phyloP scores from a whole-genome alignment of 176 grass and related monocot species.

The Aegilops longissima region DNA sequence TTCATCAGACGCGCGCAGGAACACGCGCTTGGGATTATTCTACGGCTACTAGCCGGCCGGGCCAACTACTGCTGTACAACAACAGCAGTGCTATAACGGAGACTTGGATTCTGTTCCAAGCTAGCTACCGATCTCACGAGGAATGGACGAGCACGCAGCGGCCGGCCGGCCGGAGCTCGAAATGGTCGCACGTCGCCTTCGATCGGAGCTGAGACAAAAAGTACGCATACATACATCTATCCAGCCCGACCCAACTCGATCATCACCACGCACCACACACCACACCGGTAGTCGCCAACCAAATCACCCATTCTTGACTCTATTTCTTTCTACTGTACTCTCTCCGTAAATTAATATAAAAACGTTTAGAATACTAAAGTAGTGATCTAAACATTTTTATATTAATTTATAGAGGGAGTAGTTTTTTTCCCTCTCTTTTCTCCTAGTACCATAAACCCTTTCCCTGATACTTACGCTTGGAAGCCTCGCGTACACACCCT shows the following conservation, averaged over 20 bases:
- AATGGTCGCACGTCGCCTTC: constrained; percentile 62
- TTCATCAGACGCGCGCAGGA: background rate
- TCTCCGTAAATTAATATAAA: no score
- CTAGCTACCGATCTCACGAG: constrained; percentile 1
- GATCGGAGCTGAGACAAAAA: constrained; percentile 42
- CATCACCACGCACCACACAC: constrained; percentile 7
- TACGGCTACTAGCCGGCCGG: background rate
- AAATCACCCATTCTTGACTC: background rate
- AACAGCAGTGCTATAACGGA: background rate
- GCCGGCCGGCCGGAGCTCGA: background rate
- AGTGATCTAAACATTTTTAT: no score
- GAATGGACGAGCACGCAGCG: background rate
- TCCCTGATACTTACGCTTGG: constrained; percentile 13
- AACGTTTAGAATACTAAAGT: no score
- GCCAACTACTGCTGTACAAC: background rate
- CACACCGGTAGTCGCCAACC: constrained; percentile 21
- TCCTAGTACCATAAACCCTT: background rate
- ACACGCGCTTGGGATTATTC: constrained; percentile 12
- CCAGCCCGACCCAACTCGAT: constrained; percentile 40
- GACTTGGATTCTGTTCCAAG: constrained; percentile 41
- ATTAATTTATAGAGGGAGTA: background rate
- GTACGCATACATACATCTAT: constrained; percentile 26
- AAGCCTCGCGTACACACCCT: background rate
- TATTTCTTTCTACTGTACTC: no score
- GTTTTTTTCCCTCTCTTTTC: background rate